Evolutionary conservation across 2,329 filamentous ascomycete genomes (phyloP).

Genomic region (Colletotrichum somersetense): DNA sequence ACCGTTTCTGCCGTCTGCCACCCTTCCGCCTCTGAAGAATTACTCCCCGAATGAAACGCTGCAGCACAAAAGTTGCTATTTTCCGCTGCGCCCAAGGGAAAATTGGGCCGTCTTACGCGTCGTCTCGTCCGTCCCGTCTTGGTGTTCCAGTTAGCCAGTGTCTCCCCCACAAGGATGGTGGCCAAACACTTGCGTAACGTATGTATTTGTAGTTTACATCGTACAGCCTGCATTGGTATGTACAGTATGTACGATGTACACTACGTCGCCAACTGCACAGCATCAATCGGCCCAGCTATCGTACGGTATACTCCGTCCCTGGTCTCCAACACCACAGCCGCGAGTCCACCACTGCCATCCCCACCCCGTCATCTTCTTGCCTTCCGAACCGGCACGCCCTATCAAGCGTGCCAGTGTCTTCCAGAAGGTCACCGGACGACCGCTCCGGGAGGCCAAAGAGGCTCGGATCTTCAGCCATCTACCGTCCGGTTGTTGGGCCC

Average conservation of each 20-base stretch:
- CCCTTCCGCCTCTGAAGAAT: conserved; percentile 10
- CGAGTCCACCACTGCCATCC: neutral
- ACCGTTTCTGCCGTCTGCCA: conserved; percentile 26
- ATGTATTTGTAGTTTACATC: no score
- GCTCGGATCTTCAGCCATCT: conserved; percentile 20
- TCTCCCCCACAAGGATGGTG: conserved; percentile 5
- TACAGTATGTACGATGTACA: neutral
- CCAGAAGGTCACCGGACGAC: conserved; percentile 10
- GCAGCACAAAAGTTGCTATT: conserved; percentile 29
- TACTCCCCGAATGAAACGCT: conserved; percentile 34
- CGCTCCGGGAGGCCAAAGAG: neutral
- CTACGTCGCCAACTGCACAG: no score
- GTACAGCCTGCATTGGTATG: no score
- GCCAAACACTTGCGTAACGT: conserved; percentile 5
- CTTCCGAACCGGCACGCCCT: neutral
- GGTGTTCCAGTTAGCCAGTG: conserved; percentile 14
- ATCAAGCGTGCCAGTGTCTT: conserved; percentile 8
- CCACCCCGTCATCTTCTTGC: neutral
- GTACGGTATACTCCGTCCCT: neutral
- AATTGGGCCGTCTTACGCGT: conserved; percentile 40
- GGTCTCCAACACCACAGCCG: neutral
- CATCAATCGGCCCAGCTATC: neutral
- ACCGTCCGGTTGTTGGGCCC: neutral
- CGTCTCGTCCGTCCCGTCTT: conserved; percentile 12
- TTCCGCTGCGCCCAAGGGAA: conserved; percentile 31